Percentiles rank a stretch among this genome's conserved stretches.
Conservation (phyloP, 75 land plant species). For the Larix kaempferi region DNA sequence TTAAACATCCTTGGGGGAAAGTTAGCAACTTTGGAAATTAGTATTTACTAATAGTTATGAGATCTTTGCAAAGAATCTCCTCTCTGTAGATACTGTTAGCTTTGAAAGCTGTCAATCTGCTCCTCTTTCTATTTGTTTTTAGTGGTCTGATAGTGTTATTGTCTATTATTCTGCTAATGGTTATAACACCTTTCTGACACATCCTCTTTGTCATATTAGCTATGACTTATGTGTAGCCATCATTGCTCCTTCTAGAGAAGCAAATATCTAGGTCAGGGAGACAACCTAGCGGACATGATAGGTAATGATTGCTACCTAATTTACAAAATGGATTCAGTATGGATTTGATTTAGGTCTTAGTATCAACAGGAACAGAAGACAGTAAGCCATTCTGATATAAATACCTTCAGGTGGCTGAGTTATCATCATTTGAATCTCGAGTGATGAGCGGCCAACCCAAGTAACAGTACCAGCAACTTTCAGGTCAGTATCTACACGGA, state of each 20-base stretch:
- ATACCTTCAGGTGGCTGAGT: slow-evolving; percentile 66
- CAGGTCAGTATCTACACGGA: slow-evolving; percentile 68
- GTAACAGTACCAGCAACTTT: slow-evolving; percentile 81
- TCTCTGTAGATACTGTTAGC: no score
- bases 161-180: neutral
- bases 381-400: neutral
- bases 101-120: no score
- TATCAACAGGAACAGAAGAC: neutral
- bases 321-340: neutral
- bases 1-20: neutral
- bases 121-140: neutral
- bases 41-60: neutral
- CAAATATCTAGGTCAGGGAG: neutral
- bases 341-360: neutral
- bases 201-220: neutral
- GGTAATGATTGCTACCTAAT: neutral
- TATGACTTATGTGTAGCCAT: neutral
- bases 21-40: neutral
- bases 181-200: neutral
- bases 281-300: neutral
- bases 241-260: neutral
- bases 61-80: neutral
- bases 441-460: slow-evolving; percentile 95
- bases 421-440: slow-evolving; percentile 83
- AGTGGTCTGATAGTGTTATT: neutral